Conservation (phyloP, 2,329 filamentous ascomycete genomes). For the Coniochaeta hoffmannii region DNA sequence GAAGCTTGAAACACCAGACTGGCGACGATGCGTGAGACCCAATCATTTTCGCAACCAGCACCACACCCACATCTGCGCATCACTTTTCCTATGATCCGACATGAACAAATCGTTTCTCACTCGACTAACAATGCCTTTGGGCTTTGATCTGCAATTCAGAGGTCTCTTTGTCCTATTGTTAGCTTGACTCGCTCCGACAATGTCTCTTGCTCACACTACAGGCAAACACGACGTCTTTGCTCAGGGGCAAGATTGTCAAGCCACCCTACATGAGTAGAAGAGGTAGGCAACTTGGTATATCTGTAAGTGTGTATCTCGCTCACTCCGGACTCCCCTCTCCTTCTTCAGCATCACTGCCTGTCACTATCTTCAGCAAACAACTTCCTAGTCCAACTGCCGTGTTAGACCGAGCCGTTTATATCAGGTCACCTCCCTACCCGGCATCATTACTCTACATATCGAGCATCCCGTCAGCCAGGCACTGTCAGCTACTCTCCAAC, state of each 20-base stretch:
- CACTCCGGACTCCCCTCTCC: too few species aligned
- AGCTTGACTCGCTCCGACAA: neutral
- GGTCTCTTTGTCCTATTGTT: neutral
- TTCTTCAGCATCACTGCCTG: too few species aligned
- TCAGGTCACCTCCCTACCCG: too few species aligned
- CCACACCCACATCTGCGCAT: neutral
- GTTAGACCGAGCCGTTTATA: too few species aligned
- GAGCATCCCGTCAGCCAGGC: too few species aligned
- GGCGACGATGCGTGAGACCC: neutral
- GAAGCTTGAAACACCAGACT: neutral
- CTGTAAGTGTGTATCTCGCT: neutral
- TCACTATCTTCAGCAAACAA: too few species aligned
- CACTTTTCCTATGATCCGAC: neutral
- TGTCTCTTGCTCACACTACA: too few species aligned
- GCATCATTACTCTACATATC: too few species aligned
- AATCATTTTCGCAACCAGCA: neutral
- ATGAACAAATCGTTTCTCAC: neutral
- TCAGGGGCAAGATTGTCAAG: neutral
- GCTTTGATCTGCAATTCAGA: neutral
- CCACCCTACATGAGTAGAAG: neutral
- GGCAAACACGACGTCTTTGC: neutral
- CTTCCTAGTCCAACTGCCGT: too few species aligned
- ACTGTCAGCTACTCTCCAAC: too few species aligned
- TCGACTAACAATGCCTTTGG: neutral
- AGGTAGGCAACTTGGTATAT: neutral